Evolutionary conservation across 2,329 filamentous ascomycete species (phyloP).

Genomic region (Ambrosiella cleistominuta): DNA sequence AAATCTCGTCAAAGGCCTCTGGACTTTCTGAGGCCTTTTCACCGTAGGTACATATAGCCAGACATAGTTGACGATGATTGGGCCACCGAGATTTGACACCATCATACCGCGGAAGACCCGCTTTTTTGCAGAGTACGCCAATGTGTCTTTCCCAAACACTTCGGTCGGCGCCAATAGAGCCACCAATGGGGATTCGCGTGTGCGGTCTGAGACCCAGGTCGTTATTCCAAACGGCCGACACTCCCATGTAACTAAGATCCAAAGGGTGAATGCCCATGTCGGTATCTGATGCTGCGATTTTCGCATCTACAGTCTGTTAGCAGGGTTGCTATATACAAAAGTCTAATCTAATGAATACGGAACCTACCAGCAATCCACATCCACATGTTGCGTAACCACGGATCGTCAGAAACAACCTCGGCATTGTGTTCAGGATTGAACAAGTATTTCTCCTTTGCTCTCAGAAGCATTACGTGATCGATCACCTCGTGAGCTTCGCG

Average conservation of each 20-base stretch:
- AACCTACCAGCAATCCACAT: constrained; percentile 49
- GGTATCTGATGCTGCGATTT: constrained; percentile 44
- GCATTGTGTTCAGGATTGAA: constrained; percentile 49
- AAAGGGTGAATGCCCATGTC: constrained; percentile 53
- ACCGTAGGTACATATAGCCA: constrained; percentile 61
- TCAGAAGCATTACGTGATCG: constrained; percentile 40
- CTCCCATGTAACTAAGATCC: constrained; percentile 60
- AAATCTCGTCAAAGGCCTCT: constrained; percentile 25
- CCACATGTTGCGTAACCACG: constrained; percentile 66
- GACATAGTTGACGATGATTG: constrained; percentile 55
- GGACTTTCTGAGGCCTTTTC: constrained; percentile 21
- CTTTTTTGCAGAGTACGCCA: constrained; percentile 43
- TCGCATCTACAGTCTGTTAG: constrained; percentile 30
- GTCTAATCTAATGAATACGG: no score
- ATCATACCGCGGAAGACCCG: constrained; percentile 43
- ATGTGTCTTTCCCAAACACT: constrained; percentile 44
- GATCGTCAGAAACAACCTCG: constrained; percentile 50
- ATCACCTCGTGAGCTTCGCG: constrained; percentile 33
- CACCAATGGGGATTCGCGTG: constrained; percentile 29
- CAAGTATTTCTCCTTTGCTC: constrained; percentile 43
- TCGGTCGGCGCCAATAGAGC: constrained; percentile 27
- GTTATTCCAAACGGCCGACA: constrained; percentile 55
- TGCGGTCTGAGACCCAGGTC: constrained; percentile 38
- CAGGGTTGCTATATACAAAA: no score
- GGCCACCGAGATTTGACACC: constrained; percentile 46